A percentile compares a stretch with the other conserved stretches of the same genome.
These are phyloP conservation scores for Picochlorum sp. DNA, from an alignment of 139 green algal genomes.

Conservation along the genomic window DNA sequence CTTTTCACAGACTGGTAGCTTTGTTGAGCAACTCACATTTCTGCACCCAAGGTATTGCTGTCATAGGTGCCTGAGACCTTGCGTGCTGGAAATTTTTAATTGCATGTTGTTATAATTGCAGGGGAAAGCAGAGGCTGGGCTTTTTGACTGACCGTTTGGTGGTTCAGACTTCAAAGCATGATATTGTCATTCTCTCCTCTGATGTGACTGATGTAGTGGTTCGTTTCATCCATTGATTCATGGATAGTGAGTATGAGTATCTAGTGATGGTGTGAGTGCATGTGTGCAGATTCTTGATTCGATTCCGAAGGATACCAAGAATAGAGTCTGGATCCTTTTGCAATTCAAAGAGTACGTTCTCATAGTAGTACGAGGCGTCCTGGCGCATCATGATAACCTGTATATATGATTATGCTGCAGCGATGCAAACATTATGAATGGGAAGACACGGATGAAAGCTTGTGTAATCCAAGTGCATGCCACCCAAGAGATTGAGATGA, in stretches of 20 bases:
- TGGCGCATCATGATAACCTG: not conserved
- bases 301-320: constrained; percentile 29
- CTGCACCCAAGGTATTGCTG: not conserved
- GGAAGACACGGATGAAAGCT: constrained; percentile 15
- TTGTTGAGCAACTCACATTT: not conserved
- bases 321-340: constrained; percentile 20
- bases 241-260: not conserved
- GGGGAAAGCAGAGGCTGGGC: constrained; percentile 28
- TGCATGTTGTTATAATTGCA: not conserved
- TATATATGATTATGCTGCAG: not conserved
- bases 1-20: no score
- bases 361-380: not conserved
- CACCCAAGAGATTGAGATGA: constrained; percentile 12
- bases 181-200: constrained; percentile 15
- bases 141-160: constrained; percentile 21
- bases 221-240: not conserved
- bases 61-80: not conserved
- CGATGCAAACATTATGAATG: constrained; percentile 12
- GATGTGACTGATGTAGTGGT: constrained; percentile 23
- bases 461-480: constrained; percentile 22
- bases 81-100: not conserved
- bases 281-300: constrained; percentile 15
- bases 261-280: not conserved
- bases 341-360: constrained; percentile 10
- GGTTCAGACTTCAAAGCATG: constrained; percentile 18